Evolutionary conservation across 1,284 basidiomycete species (phyloP).

Genomic region (Trametes polyzona): DNA sequence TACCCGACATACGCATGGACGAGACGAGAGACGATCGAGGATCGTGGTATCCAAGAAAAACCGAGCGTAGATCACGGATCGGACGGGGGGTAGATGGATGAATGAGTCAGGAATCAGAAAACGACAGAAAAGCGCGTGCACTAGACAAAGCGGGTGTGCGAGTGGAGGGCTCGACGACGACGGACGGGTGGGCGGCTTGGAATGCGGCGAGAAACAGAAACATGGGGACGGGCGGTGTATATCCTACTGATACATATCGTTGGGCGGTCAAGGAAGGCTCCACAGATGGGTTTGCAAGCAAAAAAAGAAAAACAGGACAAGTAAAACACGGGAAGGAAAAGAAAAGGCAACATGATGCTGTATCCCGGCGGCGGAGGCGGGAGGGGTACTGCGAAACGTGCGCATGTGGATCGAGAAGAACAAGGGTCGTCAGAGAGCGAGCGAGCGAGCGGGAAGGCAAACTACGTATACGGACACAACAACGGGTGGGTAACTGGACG

Average conservation of each 20-base stretch:
- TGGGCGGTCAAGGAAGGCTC: neutral
- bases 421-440: too few species aligned
- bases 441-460: neutral
- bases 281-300: neutral
- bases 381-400: neutral
- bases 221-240: neutral
- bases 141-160: slow-evolving; percentile 3
- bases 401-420: neutral
- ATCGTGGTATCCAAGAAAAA: too few species aligned
- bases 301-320: neutral
- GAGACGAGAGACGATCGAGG: too few species aligned
- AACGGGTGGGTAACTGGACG: neutral
- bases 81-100: too few species aligned
- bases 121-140: slow-evolving; percentile 5
- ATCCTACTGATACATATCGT: slow-evolving; percentile 4
- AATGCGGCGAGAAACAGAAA: neutral
- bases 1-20: slow-evolving; percentile 11
- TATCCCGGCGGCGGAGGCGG: neutral
- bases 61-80: too few species aligned
- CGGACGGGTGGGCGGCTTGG: neutral
- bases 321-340: neutral
- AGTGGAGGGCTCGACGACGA: neutral
- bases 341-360: too few species aligned
- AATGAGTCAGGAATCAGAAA: too few species aligned
- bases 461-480: neutral